Conservation (phyloP, 2,329 filamentous ascomycete species). For the Colletotrichum cuscutae region DNA sequence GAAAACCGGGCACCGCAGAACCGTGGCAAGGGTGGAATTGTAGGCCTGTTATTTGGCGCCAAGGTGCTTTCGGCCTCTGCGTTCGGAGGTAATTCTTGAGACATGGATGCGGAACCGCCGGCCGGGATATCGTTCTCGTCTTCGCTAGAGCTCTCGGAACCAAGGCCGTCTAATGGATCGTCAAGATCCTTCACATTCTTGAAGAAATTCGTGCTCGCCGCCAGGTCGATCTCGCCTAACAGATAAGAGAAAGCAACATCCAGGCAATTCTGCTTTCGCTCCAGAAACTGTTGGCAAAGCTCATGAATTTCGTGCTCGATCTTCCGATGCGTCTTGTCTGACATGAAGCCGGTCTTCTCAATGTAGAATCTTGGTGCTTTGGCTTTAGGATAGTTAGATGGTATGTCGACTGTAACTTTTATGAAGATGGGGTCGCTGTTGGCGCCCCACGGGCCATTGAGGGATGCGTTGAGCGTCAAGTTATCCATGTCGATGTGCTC, state of each 20-base stretch:
- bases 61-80: constrained; percentile 64
- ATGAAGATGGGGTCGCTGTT: constrained; percentile 68
- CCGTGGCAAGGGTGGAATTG: constrained; percentile 66
- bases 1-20: constrained; percentile 71
- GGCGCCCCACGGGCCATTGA: constrained; percentile 72
- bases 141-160: constrained; percentile 85
- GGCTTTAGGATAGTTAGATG: constrained; percentile 66
- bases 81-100: constrained; percentile 68
- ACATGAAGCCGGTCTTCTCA: constrained; percentile 71
- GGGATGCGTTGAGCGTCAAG: constrained; percentile 66
- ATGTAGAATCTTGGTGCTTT: constrained; percentile 69
- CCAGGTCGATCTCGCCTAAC: constrained; percentile 70
- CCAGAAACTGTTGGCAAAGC: constrained; percentile 65
- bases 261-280: constrained; percentile 69
- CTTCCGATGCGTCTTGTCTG: constrained; percentile 62
- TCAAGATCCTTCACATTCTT: constrained; percentile 73
- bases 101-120: constrained; percentile 68
- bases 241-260: constrained; percentile 72
- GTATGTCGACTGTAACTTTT: constrained; percentile 70
- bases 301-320: constrained; percentile 66
- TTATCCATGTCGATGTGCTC: constrained; percentile 73
- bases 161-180: constrained; percentile 64
- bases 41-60: constrained; percentile 60
- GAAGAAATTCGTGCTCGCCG: constrained; percentile 69
- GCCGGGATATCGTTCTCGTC: constrained; percentile 71